Conservation (phyloP, 2,329 filamentous ascomycete species). For the Colletotrichum sp. region DNA sequence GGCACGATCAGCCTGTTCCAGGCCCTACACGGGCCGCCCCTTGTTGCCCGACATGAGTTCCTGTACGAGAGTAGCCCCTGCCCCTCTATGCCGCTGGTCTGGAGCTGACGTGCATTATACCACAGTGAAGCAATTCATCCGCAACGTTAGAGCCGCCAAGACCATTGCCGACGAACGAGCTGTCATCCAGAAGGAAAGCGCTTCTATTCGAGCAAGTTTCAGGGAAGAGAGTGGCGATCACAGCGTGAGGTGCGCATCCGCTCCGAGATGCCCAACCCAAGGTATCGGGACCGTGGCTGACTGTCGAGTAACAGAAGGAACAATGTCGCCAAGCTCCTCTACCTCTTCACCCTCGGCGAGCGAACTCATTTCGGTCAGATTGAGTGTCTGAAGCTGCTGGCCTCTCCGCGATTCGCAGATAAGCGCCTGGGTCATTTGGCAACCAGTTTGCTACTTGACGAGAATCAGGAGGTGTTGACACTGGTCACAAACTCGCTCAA, state of each 20-base stretch:
- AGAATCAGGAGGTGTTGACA: slow-evolving; percentile 98
- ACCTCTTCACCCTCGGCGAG: slow-evolving; percentile 97
- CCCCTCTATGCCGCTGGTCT: neutral
- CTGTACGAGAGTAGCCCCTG: slow-evolving; percentile 29
- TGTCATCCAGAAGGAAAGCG: slow-evolving; percentile 98
- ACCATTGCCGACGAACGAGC: slow-evolving; percentile 98
- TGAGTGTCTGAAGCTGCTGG: slow-evolving; percentile 96
- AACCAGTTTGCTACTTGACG: slow-evolving; percentile 93
- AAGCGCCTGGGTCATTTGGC: slow-evolving; percentile 95
- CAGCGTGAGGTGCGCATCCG: slow-evolving; percentile 75
- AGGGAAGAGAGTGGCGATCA: slow-evolving; percentile 95
- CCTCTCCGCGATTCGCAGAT: slow-evolving; percentile 96
- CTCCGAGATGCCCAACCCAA: slow-evolving; percentile 23
- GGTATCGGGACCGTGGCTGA: neutral
- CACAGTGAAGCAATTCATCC: slow-evolving; percentile 98
- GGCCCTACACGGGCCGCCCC: slow-evolving; percentile 20
- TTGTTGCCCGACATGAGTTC: slow-evolving; percentile 42
- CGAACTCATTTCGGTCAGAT: slow-evolving; percentile 99
- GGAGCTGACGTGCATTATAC: slow-evolving; percentile 5
- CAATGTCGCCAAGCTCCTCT: slow-evolving; percentile 97
- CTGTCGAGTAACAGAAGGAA: slow-evolving; percentile 71
- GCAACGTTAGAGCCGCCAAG: slow-evolving; percentile 97
- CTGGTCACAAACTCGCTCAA: slow-evolving; percentile 97
- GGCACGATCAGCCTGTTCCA: slow-evolving; percentile 2
- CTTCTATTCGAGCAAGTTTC: slow-evolving; percentile 95